These are phyloP conservation scores for Pontederia crassipes DNA, from an alignment of 176 grass and related monocot genomes.

Conservation along the genomic window DNA sequence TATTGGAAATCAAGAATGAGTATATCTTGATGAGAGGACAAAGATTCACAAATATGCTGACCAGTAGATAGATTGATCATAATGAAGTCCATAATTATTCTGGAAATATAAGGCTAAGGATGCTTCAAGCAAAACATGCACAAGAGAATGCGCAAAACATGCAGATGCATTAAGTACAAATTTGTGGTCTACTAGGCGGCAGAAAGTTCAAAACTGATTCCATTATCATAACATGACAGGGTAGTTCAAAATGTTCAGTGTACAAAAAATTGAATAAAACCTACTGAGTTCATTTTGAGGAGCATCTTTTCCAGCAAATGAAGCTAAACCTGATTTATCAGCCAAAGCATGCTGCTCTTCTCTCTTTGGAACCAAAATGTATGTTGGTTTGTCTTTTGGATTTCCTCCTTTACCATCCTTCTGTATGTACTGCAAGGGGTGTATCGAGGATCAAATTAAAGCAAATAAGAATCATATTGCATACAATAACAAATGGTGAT, in stretches of 20 bases:
- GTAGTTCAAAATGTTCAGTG: constrained; percentile 10
- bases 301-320: constrained; percentile 28
- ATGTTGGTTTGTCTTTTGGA: constrained; percentile 70
- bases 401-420: constrained; percentile 29
- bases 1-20: constrained; percentile 11
- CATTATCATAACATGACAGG: not conserved
- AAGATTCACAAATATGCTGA: no score
- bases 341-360: constrained; percentile 41
- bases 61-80: no score
- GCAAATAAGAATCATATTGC: constrained; percentile 3
- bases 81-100: no score
- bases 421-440: constrained; percentile 52
- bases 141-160: not conserved
- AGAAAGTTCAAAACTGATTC: not conserved
- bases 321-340: constrained; percentile 41
- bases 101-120: not conserved
- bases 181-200: no score
- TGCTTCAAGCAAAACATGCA: not conserved
- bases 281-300: constrained; percentile 23
- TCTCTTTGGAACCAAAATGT: constrained; percentile 69
- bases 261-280: constrained; percentile 4
- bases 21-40: no score
- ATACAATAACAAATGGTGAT: not conserved
- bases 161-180: no score
- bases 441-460: constrained; percentile 13